Conservation (phyloP, 1,284 basidiomycete species). For the Apiotrichum porosum region DNA sequence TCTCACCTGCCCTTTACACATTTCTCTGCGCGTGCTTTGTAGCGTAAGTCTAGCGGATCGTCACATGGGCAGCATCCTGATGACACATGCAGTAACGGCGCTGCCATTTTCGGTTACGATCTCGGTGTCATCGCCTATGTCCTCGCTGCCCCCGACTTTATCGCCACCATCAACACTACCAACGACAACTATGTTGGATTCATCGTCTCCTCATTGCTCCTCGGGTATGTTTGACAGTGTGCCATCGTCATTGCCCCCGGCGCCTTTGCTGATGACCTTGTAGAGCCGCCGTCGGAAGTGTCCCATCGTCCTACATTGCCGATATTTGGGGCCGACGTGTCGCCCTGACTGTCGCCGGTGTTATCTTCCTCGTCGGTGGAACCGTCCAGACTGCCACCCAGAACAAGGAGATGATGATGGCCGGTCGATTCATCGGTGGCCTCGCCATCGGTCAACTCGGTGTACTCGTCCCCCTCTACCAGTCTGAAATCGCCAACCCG, state of each 20-base stretch:
- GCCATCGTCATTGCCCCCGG: too few relatives aligned
- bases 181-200: conserved; percentile 48
- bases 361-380: conserved; percentile 56
- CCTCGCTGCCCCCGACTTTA: conserved; percentile 49
- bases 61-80: too few relatives aligned
- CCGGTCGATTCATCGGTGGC: conserved; percentile 59
- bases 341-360: conserved; percentile 43
- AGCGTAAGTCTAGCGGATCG: conserved; percentile 19
- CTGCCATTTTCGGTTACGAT: conserved; percentile 48
- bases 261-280: too few relatives aligned
- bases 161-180: conserved; percentile 31
- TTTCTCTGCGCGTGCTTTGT: conserved; percentile 62
- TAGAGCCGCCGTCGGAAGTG: conserved; percentile 38
- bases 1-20: conserved; percentile 52
- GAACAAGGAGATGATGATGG: conserved; percentile 60
- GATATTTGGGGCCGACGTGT: conserved; percentile 41
- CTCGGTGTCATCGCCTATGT: conserved; percentile 51
- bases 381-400: conserved; percentile 48
- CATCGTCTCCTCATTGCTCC: conserved; percentile 49
- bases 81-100: conserved; percentile 26
- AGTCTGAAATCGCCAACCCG: conserved; percentile 59
- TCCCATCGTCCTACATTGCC: conserved; percentile 42
- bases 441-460: conserved; percentile 56
- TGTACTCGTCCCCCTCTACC: conserved; percentile 54
- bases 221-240: conserved; percentile 28